Evolutionary conservation across 2,329 filamentous ascomycete species (phyloP).

Genomic region (Thielaviopsis euricoi): DNA sequence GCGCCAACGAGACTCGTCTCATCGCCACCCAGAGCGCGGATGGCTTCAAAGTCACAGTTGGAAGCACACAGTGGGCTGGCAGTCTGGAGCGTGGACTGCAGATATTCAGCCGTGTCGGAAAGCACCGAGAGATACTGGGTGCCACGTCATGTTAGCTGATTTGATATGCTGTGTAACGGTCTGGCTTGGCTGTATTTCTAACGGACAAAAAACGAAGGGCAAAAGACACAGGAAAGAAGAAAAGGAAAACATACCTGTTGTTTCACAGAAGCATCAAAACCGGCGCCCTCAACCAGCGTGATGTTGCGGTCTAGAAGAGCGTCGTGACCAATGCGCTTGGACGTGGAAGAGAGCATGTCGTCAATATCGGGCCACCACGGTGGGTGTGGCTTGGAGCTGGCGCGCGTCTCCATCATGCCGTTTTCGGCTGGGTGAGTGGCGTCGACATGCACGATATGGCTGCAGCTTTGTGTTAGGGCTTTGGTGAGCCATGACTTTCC

Average conservation of each 20-base stretch:
- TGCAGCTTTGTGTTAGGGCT: slow-evolving; percentile 69
- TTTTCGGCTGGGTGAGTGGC: slow-evolving; percentile 27
- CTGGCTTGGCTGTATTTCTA: background rate
- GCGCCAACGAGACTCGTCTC: slow-evolving; percentile 74
- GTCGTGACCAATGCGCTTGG: slow-evolving; percentile 35
- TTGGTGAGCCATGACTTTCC: slow-evolving; percentile 85
- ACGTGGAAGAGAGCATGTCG: slow-evolving; percentile 36
- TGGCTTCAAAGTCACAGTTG: slow-evolving; percentile 38
- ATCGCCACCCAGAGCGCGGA: slow-evolving; percentile 62
- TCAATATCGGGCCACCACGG: slow-evolving; percentile 75
- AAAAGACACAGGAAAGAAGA: no score
- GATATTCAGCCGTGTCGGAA: background rate
- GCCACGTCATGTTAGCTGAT: background rate
- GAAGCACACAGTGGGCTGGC: background rate
- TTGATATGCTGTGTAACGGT: background rate
- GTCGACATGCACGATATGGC: slow-evolving; percentile 90
- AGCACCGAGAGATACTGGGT: background rate
- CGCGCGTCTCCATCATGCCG: slow-evolving; percentile 50
- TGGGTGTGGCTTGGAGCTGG: slow-evolving; percentile 71
- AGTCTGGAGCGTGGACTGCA: background rate
- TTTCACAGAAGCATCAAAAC: slow-evolving; percentile 13
- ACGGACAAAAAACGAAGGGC: no score
- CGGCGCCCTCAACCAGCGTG: slow-evolving; percentile 79
- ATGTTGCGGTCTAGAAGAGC: slow-evolving; percentile 77
- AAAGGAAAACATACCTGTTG: slow-evolving; percentile 28